phyloP scores from a whole-genome alignment of 495 filamentous ascomycete species.

The Lepraria neglecta region DNA sequence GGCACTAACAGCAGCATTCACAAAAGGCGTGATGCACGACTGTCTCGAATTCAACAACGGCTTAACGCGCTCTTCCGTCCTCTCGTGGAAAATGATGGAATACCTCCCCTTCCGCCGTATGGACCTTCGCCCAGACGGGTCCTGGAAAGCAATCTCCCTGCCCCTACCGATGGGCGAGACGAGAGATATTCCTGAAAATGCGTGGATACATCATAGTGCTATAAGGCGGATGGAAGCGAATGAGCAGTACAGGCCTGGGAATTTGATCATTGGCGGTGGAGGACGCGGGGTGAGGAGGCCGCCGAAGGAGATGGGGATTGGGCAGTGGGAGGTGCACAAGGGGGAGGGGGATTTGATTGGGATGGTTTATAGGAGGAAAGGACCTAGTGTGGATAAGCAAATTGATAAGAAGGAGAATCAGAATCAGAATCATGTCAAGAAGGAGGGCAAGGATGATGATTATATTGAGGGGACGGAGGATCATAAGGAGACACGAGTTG shows the following conservation, averaged over 20 bases:
- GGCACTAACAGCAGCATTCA: slow-evolving; percentile 52
- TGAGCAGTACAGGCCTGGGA: slow-evolving; percentile 65
- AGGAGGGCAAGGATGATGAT: too few relatives aligned
- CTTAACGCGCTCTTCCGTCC: slow-evolving; percentile 48
- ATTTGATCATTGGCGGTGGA: slow-evolving; percentile 74
- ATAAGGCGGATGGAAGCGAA: slow-evolving; percentile 65
- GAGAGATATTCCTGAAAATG: slow-evolving; percentile 69
- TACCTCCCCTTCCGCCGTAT: slow-evolving; percentile 79
- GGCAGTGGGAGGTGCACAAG: slow-evolving; percentile 62
- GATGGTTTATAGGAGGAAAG: slow-evolving; percentile 52
- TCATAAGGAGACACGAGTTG: too few relatives aligned
- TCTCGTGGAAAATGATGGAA: slow-evolving; percentile 79
- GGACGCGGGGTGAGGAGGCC: slow-evolving; percentile 62
- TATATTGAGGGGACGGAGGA: too few relatives aligned
- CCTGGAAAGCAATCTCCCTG: slow-evolving; percentile 77
- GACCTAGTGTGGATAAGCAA: slow-evolving; percentile 16
- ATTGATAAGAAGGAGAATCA: not conserved
- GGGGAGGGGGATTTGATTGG: slow-evolving; percentile 60
- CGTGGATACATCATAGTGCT: slow-evolving; percentile 65
- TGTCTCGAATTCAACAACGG: slow-evolving; percentile 64
- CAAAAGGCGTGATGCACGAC: slow-evolving; percentile 64
- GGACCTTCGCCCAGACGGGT: slow-evolving; percentile 66
- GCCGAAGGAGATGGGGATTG: slow-evolving; percentile 56
- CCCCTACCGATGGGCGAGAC: slow-evolving; percentile 75
- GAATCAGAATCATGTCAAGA: too few relatives aligned